Evolutionary conservation across 805 yeast genomes (phyloP).

Genomic region (Metschnikowia anglica): DNA sequence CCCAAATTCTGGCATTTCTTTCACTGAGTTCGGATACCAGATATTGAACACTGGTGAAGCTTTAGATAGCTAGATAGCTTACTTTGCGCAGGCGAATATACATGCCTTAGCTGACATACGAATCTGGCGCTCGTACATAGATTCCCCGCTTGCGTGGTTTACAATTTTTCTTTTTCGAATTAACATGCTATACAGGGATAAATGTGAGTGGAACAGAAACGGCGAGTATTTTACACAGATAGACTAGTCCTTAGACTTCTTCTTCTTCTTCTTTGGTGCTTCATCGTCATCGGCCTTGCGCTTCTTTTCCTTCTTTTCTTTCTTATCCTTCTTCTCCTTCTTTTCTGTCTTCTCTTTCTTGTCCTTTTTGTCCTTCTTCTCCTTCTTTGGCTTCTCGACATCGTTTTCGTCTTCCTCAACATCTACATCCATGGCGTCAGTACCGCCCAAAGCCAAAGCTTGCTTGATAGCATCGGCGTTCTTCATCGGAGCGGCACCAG

Average conservation of each 20-base stretch:
- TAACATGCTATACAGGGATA: conserved; percentile 23
- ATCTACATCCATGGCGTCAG: conserved; percentile 36
- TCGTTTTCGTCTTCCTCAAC: conserved; percentile 24
- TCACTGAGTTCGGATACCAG: conserved; percentile 15
- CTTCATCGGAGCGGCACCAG: conserved; percentile 96
- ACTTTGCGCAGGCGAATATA: neutral
- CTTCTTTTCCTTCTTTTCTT: conserved; percentile 39
- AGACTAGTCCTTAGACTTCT: conserved; percentile 45
- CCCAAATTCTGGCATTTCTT: conserved; percentile 1
- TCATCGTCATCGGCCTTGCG: conserved; percentile 39
- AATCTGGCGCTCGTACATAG: neutral
- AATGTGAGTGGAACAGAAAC: conserved; percentile 8
- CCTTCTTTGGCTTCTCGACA: conserved; percentile 32
- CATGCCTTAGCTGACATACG: neutral
- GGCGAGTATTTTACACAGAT: conserved; percentile 6
- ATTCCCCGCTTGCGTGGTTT: neutral
- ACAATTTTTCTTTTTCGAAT: conserved; percentile 3
- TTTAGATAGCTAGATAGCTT: conserved; percentile 4
- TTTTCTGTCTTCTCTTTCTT: conserved; percentile 32
- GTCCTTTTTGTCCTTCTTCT: conserved; percentile 36
- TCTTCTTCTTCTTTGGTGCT: conserved; percentile 43
- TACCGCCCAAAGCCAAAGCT: conserved; percentile 73
- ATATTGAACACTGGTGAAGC: conserved; percentile 3
- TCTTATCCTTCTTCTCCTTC: conserved; percentile 33
- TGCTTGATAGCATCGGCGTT: conserved; percentile 90